Conservation (phyloP, 148 eudicot species). For the Gaultheria prostrata region DNA sequence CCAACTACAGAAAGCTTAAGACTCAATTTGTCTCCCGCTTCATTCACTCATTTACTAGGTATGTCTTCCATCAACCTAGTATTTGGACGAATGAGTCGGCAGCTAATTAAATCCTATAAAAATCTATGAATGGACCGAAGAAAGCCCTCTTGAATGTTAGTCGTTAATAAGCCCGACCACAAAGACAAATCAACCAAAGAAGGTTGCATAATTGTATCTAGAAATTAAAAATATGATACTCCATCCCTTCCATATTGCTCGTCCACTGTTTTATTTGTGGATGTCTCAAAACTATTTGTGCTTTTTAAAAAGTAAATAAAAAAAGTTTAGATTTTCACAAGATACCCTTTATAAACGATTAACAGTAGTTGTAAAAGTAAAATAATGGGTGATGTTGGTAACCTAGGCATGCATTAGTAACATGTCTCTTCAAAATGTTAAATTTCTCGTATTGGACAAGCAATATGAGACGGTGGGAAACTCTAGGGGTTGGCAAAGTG, state of each 20-base stretch:
- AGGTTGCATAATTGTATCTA: neutral
- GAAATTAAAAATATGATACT: neutral
- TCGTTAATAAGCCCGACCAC: neutral
- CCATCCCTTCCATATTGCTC: neutral
- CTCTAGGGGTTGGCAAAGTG: too few relatives aligned
- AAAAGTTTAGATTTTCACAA: neutral
- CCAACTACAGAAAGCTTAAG: constrained; percentile 65
- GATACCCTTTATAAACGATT: neutral
- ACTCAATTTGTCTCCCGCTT: constrained; percentile 68
- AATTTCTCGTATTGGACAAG: too few relatives aligned
- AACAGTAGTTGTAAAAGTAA: too few relatives aligned
- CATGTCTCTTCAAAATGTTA: too few relatives aligned
- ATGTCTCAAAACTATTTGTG: neutral
- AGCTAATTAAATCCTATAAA: constrained; percentile 66
- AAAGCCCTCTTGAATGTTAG: constrained; percentile 59
- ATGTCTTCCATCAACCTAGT: constrained; percentile 34
- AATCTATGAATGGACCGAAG: constrained; percentile 86
- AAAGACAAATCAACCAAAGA: neutral
- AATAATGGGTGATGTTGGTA: neutral
- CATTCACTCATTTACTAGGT: constrained; percentile 64
- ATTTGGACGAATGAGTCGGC: constrained; percentile 99
- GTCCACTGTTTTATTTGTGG: too few relatives aligned
- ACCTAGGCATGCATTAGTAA: neutral
- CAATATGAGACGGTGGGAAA: too few relatives aligned
- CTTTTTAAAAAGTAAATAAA: neutral